A percentile compares a stretch with the other conserved stretches of the same genome.
These are phyloP conservation scores for Pseudocohnilembus persalinus DNA, from an alignment of 169 alveolate genomes.

Conservation along the genomic window DNA sequence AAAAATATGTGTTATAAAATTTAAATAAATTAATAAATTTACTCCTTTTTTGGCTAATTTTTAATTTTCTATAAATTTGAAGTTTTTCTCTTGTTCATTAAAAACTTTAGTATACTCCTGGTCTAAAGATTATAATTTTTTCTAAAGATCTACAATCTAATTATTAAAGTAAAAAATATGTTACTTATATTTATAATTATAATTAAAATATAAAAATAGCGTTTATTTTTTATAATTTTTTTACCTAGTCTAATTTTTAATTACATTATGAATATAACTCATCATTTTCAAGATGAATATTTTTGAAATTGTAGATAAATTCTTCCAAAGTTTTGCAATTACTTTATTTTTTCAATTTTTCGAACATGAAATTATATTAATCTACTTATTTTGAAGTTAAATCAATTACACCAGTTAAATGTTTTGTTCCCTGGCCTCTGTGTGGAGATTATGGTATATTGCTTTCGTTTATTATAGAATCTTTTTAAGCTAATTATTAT, in stretches of 20 bases:
- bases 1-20: no score
- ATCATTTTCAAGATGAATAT: slow-evolving; percentile 13
- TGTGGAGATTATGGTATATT: background rate
- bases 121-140: background rate
- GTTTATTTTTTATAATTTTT: no score
- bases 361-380: slow-evolving; percentile 6
- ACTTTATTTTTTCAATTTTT: slow-evolving; percentile 21
- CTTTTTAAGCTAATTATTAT: background rate
- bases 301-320: background rate
- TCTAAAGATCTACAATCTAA: background rate
- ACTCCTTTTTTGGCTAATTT: background rate
- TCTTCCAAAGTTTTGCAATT: slow-evolving; percentile 4
- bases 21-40: no score
- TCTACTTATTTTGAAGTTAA: slow-evolving; percentile 12
- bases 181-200: no score
- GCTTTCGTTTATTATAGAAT: background rate
- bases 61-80: no score
- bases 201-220: no score
- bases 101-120: no score
- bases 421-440: background rate
- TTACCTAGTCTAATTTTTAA: slow-evolving; percentile 7
- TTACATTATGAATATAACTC: slow-evolving; percentile 3
- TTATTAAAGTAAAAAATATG: background rate
- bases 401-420: background rate
- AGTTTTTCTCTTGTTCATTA: no score